Percentiles rank a stretch among this genome's conserved stretches.
phyloP scores from a whole-genome alignment of 345 rosid species.

The Alliaria petiolata region DNA sequence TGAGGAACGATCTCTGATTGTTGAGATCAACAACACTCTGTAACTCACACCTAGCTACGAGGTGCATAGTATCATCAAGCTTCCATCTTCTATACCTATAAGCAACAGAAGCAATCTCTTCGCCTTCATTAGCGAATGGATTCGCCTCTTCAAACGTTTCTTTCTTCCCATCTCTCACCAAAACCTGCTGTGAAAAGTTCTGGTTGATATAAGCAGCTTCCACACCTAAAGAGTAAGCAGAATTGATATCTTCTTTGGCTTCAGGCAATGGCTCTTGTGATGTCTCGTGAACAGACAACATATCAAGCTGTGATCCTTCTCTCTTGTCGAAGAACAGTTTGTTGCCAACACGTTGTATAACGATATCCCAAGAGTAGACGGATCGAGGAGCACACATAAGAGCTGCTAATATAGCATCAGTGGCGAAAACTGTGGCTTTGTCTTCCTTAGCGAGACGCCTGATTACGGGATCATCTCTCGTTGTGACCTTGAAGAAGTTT shows the following conservation, averaged over 20 bases:
- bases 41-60: conserved; percentile 85
- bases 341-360: conserved; percentile 85
- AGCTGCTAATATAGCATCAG: conserved; percentile 74
- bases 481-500: conserved; percentile 89
- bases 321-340: conserved; percentile 88
- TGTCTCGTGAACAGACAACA: conserved; percentile 86
- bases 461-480: conserved; percentile 90
- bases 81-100: conserved; percentile 96
- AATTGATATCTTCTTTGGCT: conserved; percentile 31
- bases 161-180: conserved; percentile 79
- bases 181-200: conserved; percentile 63
- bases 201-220: conserved; percentile 58
- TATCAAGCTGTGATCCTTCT: conserved; percentile 87
- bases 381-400: conserved; percentile 95
- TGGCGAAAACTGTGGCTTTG: conserved; percentile 87
- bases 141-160: conserved; percentile 64
- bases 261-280: conserved; percentile 71
- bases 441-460: conserved; percentile 86
- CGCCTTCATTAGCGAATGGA: conserved; percentile 82
- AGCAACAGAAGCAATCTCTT: conserved; percentile 89
- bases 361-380: conserved; percentile 96
- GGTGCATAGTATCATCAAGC: conserved; percentile 69
- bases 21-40: conserved; percentile 82
- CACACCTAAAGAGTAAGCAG: conserved; percentile 51
- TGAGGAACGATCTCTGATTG: conserved; percentile 69